Conservation (phyloP, 2,329 filamentous ascomycete species). For the Cladosporium sp. region DNA sequence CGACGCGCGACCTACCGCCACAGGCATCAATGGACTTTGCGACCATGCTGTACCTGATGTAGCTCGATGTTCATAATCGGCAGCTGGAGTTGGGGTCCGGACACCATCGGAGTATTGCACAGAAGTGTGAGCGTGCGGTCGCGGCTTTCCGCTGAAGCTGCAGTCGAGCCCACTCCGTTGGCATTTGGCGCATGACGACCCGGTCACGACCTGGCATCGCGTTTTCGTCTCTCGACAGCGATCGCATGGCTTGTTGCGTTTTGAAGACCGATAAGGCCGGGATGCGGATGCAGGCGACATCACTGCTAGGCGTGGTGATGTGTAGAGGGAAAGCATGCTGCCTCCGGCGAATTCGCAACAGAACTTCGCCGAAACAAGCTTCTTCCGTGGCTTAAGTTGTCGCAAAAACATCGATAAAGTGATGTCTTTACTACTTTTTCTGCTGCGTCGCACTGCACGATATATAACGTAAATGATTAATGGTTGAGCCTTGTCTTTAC, state of each 20-base stretch:
- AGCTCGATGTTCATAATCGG: not conserved
- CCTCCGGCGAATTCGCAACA: not conserved
- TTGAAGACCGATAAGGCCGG: constrained; percentile 10
- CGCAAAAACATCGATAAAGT: not conserved
- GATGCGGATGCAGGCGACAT: constrained; percentile 4
- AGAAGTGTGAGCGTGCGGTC: not conserved
- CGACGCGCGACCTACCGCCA: not conserved
- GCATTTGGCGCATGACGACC: not conserved
- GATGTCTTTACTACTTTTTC: not conserved
- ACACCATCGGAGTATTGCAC: not conserved
- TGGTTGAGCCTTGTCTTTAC: not conserved
- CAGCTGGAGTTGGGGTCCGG: constrained; percentile 1
- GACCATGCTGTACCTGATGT: not conserved
- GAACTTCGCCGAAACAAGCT: constrained; percentile 4
- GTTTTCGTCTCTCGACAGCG: constrained; percentile 13
- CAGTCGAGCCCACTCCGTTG: constrained; percentile 2
- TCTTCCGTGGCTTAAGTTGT: not conserved
- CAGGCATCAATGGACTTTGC: not conserved
- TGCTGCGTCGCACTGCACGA: not conserved
- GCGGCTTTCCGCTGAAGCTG: not conserved
- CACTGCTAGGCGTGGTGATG: not conserved
- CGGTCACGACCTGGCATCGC: not conserved
- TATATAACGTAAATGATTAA: not conserved
- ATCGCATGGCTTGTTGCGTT: constrained; percentile 15
- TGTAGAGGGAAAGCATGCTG: not conserved